Conservation (phyloP, 805 yeast species). For the Metschnikowia colocasiae region DNA sequence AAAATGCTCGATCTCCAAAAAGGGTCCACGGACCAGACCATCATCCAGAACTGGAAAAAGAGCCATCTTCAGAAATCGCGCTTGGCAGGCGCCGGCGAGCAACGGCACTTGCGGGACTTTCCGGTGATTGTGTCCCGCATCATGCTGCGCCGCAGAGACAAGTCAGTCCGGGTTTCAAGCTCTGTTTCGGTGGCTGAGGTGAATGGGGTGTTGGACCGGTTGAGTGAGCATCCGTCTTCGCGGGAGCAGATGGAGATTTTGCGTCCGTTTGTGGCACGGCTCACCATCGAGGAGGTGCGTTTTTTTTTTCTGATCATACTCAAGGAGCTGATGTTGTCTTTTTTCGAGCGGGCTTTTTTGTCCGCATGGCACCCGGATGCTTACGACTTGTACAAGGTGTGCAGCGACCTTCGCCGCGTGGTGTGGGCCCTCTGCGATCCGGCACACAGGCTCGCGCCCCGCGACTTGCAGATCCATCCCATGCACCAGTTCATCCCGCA, state of each 20-base stretch:
- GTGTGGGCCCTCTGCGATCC: conserved; percentile 56
- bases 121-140: conserved; percentile 48
- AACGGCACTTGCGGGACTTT: conserved; percentile 30
- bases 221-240: conserved; percentile 24
- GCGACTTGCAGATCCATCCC: conserved; percentile 41
- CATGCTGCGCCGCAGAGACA: conserved; percentile 52
- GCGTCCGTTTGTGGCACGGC: conserved; percentile 45
- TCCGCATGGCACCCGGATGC: conserved; percentile 79
- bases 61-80: conserved; percentile 32
- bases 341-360: conserved; percentile 57
- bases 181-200: conserved; percentile 28
- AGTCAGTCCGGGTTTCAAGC: conserved; percentile 28
- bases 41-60: conserved; percentile 36
- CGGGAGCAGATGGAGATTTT: conserved; percentile 44
- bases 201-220: conserved; percentile 28
- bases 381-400: conserved; percentile 55
- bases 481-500: conserved; percentile 72
- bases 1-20: conserved; percentile 56
- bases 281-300: conserved; percentile 60
- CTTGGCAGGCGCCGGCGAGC: conserved; percentile 43
- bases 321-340: conserved; percentile 55
- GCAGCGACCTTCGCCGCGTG: conserved; percentile 58
- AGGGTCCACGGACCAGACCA: conserved; percentile 54
- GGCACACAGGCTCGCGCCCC: conserved; percentile 35
- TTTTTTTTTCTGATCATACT: conserved; percentile 69